Base-by-base conservation (phyloP, 116 monocot species). In the Cymodocea nodosa region DNA sequence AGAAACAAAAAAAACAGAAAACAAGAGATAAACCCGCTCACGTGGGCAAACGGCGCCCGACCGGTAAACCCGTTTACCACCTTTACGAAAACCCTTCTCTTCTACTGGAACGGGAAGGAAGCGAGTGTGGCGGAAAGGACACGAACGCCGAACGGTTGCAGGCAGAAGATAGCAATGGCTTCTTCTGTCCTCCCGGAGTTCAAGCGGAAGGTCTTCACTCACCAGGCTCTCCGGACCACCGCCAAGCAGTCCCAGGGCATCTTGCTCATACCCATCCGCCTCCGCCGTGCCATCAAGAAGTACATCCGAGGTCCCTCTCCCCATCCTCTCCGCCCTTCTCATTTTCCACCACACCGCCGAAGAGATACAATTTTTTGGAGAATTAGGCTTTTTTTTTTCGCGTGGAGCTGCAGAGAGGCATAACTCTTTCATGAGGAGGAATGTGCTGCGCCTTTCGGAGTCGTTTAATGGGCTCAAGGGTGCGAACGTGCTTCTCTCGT, bases 281-380 rank as follows among this genome's bases (percentile, higher is more conserved):
- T 98, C 65, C 91, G 88, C 37, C 85, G 91, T 49, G 85, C 98
- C 63, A 91, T 98, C 75, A 98, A 91, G 70, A 83, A 77, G 50
- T 98, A 74, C 79, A 82, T 98, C 73, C 85, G 87, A 79, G 94
- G 94, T 94, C 5, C 52, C 17, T n/a, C 4, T 59, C 63, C 19
- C 3, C 30, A 14, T 55, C 20, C 9, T 22, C 8, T 35, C 52
- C 30, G 14, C 51, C 1, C 61, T 19, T 13, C 22, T 62, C 70
- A 15, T 52, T 23, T 12, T 66, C 44, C 6, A 6, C 6, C 15
- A 15, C 19, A 44, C 11, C 2, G 30, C 30, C 30, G 30, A 30
- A 30, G 30, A 3, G 3, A 30, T 30, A 30, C 30, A 30, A 30
- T 30, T 30, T 30, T 1, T 30, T 30, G 30, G 3, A 30, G 3